Conservation (phyloP, 495 filamentous ascomycete genomes). For the Lasiosphaeris hirsuta region DNA sequence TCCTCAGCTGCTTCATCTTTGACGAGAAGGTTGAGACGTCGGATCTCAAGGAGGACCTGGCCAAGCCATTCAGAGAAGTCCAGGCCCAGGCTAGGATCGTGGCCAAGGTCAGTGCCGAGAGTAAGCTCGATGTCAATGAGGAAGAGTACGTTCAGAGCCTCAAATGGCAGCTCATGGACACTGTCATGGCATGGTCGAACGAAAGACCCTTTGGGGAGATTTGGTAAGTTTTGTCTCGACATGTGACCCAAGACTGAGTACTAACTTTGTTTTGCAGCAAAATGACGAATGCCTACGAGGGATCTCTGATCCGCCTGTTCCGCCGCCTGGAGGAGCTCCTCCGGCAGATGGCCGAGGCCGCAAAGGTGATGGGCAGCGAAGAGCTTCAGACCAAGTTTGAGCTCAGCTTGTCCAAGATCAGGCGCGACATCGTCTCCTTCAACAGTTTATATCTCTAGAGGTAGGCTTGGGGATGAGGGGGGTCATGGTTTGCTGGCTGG, state of each 20-base stretch:
- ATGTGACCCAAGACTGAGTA: background rate
- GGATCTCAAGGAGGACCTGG: constrained; percentile 74
- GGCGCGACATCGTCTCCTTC: constrained; percentile 88
- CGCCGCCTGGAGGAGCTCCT: constrained; percentile 90
- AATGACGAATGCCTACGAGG: constrained; percentile 98
- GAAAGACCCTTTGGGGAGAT: constrained; percentile 91
- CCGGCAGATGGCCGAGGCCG: constrained; percentile 95
- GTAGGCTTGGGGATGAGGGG: background rate
- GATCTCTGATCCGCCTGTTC: constrained; percentile 92
- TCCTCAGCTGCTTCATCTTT: constrained; percentile 90
- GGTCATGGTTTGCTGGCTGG: background rate
- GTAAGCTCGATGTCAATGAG: constrained; percentile 85
- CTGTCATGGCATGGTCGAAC: constrained; percentile 90
- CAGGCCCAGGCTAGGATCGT: constrained; percentile 79
- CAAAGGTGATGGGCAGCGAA: constrained; percentile 96
- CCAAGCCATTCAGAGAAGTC: constrained; percentile 80
- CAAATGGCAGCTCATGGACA: constrained; percentile 93
- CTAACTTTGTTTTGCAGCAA: constrained; percentile 53
- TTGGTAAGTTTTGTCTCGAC: constrained; percentile 59
- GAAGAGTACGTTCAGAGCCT: constrained; percentile 86
- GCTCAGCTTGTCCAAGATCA: constrained; percentile 73
- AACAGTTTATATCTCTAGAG: constrained; percentile 81
- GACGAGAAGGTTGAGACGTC: constrained; percentile 85
- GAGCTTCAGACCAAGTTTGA: constrained; percentile 91
- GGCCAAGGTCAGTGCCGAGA: constrained; percentile 89